A percentile compares a stretch with the other conserved stretches of the same genome.
Evolutionary conservation across 1,284 basidiomycete species (phyloP).

Genomic region (Ceratobasidium sp.): DNA sequence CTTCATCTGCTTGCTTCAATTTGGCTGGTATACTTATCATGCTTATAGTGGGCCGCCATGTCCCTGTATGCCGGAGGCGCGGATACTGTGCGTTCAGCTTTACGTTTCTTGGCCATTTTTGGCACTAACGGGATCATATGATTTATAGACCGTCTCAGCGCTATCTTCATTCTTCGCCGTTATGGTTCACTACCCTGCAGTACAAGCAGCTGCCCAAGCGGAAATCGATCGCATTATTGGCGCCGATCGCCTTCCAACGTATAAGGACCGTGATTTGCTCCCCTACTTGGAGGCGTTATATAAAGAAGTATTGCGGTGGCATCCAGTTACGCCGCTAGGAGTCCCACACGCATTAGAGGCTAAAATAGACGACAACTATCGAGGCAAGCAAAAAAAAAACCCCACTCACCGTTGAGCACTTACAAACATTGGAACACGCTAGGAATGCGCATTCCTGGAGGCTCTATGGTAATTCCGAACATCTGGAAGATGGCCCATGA

Average conservation of each 20-base stretch:
- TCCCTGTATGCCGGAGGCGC: constrained; percentile 10
- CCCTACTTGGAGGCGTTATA: constrained; percentile 43
- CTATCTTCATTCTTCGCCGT: constrained; percentile 35
- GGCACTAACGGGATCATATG: neutral
- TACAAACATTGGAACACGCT: neutral
- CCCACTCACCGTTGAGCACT: neutral
- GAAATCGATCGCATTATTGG: constrained; percentile 44
- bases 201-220: constrained; percentile 35
- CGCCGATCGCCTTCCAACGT: constrained; percentile 35
- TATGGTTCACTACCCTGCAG: constrained; percentile 47
- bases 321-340: constrained; percentile 23
- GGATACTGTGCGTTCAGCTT: constrained; percentile 15
- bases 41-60: constrained; percentile 15
- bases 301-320: constrained; percentile 42
- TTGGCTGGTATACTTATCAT: neutral
- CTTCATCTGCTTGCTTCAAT: neutral
- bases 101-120: no score
- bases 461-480: constrained; percentile 36
- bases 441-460: constrained; percentile 44
- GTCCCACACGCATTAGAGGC: constrained; percentile 11
- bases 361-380: constrained; percentile 19
- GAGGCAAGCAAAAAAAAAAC: neutral
- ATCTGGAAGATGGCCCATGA: constrained; percentile 40
- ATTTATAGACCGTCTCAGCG: constrained; percentile 23
- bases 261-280: constrained; percentile 18